A percentile compares a stretch with the other conserved stretches of the same genome.
phyloP scores from a whole-genome alignment of 108 stramenopile species.

The Cylindrotheca closterium region DNA sequence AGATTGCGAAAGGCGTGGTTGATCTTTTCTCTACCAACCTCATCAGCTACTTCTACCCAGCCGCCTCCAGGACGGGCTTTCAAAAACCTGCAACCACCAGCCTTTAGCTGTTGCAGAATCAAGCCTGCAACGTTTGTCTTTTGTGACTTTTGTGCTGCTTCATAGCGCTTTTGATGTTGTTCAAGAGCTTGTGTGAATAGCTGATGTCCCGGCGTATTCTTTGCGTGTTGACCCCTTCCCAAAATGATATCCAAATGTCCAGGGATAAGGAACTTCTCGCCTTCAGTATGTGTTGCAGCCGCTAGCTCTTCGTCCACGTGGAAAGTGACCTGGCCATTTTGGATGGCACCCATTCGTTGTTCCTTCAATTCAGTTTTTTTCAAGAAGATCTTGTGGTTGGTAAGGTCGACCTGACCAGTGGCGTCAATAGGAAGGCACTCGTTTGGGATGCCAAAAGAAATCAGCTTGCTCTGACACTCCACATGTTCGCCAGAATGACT shows the following conservation, averaged over 20 bases:
- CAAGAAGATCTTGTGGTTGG: conserved; percentile 4
- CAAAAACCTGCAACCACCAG: not conserved
- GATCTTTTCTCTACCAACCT: not conserved
- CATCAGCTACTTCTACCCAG: not conserved
- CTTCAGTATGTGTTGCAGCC: not conserved
- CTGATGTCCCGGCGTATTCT: conserved; percentile 24
- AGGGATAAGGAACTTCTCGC: not conserved
- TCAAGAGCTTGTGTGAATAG: conserved; percentile 3
- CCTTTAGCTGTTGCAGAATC: not conserved
- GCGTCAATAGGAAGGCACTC: conserved; percentile 7
- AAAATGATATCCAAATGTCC: conserved; percentile 17
- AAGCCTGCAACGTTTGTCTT: not conserved
- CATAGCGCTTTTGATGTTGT: conserved; percentile 11
- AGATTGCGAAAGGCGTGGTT: not conserved
- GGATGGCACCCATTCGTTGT: not conserved
- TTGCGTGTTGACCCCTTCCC: conserved; percentile 26
- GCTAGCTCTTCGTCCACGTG: not conserved
- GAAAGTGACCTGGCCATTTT: not conserved
- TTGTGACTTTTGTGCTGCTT: not conserved
- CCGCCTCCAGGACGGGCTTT: not conserved
- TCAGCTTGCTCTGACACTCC: conserved; percentile 23
- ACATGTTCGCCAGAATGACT: conserved; percentile 17
- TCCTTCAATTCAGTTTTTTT: conserved; percentile 1
- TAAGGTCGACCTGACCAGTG: conserved; percentile 6
- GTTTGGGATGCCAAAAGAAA: conserved; percentile 25